These are phyloP conservation scores for Furcasterigmium furcatum DNA, from an alignment of 2,329 filamentous ascomycete genomes.

Conservation along the genomic window DNA sequence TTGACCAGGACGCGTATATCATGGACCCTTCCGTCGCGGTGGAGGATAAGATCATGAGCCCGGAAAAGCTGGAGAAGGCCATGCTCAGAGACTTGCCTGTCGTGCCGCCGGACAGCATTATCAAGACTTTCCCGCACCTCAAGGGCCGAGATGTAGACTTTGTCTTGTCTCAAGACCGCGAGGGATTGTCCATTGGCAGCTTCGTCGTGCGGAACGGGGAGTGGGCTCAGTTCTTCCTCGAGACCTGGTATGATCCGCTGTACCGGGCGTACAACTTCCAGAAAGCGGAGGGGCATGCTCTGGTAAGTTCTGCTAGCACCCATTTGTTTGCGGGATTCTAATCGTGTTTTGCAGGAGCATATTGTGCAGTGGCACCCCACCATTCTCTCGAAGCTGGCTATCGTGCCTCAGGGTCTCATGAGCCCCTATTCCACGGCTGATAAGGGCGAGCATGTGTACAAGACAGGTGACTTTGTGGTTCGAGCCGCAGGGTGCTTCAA, in stretches of 20 bases:
- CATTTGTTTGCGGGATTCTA: not conserved
- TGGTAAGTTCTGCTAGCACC: conserved; percentile 53
- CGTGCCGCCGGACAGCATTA: conserved; percentile 93
- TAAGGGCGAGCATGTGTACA: conserved; percentile 60
- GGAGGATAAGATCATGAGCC: conserved; percentile 67
- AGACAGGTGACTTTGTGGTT: conserved; percentile 81
- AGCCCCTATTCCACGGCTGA: conserved; percentile 68
- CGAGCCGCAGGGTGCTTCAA: conserved; percentile 72
- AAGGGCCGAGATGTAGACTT: conserved; percentile 75
- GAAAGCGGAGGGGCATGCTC: conserved; percentile 85
- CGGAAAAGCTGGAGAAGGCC: conserved; percentile 63
- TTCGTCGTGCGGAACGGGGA: conserved; percentile 80
- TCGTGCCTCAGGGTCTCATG: conserved; percentile 82
- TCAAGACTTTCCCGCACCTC: conserved; percentile 88
- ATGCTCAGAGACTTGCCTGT: conserved; percentile 87
- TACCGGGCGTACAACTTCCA: conserved; percentile 96
- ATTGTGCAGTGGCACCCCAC: conserved; percentile 97
- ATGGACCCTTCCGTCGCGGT: conserved; percentile 76
- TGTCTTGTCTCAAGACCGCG: conserved; percentile 78
- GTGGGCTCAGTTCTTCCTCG: conserved; percentile 89
- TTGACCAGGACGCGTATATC: conserved; percentile 82
- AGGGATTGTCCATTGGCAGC: conserved; percentile 73
- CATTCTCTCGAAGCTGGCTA: conserved; percentile 81
- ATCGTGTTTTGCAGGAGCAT: conserved; percentile 60
- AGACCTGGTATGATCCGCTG: conserved; percentile 93